Conservation (phyloP, 192 early-diverging fungal genomes). For the Spinellus fusiger region DNA sequence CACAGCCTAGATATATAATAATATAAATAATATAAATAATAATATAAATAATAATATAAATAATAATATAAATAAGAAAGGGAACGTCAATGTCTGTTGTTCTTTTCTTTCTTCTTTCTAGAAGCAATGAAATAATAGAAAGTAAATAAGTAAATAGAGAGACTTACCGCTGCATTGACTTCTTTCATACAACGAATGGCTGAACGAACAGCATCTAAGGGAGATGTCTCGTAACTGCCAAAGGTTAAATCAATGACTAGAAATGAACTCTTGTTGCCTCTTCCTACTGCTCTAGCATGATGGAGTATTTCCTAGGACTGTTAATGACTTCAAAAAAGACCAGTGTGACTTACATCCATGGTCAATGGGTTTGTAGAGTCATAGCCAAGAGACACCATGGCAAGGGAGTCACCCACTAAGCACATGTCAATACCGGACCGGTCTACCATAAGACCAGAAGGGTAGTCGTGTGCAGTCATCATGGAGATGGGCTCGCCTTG, state of each 20-base stretch:
- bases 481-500: slow-evolving; percentile 75
- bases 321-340: background rate
- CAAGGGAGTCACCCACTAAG: slow-evolving; percentile 93
- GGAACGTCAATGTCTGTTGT: background rate
- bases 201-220: slow-evolving; percentile 68
- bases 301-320: slow-evolving; percentile 83
- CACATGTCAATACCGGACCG: slow-evolving; percentile 78
- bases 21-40: too few relatives aligned
- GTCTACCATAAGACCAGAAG: slow-evolving; percentile 79
- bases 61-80: too few relatives aligned
- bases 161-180: slow-evolving; percentile 67
- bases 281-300: slow-evolving; percentile 83
- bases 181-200: slow-evolving; percentile 85
- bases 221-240: slow-evolving; percentile 82
- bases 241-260: slow-evolving; percentile 88
- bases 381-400: slow-evolving; percentile 94
- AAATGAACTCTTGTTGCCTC: slow-evolving; percentile 74
- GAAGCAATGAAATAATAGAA: background rate
- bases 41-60: too few relatives aligned
- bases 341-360: slow-evolving; percentile 59
- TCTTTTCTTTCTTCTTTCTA: slow-evolving; percentile 2
- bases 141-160: background rate
- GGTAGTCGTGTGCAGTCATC: slow-evolving; percentile 98
- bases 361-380: slow-evolving; percentile 81
- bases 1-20: slow-evolving; percentile 59